Evolutionary conservation across 257 asterid species (phyloP).

Genomic region (Cordia subcordata): DNA sequence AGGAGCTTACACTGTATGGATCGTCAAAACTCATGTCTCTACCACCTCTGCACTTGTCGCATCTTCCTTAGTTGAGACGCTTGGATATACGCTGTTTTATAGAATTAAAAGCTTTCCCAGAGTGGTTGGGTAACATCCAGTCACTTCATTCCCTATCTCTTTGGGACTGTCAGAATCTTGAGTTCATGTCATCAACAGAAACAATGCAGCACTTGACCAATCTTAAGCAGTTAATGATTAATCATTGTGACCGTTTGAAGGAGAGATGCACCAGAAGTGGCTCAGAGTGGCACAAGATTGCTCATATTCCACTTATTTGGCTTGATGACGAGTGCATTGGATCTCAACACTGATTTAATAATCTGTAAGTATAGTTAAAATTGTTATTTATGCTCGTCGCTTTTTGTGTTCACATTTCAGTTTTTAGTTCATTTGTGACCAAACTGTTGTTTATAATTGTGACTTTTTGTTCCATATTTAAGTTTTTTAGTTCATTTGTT

Average conservation of each 20-base stretch:
- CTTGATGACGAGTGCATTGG: no score
- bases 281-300: constrained; percentile 15
- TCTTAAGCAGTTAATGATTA: neutral
- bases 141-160: neutral
- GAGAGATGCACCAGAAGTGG: constrained; percentile 8
- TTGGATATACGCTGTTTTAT: neutral
- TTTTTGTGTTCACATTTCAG: no score
- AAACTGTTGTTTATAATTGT: no score
- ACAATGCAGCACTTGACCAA: constrained; percentile 9
- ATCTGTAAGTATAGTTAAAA: neutral
- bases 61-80: constrained; percentile 1
- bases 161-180: neutral
- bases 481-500: neutral
- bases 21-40: constrained; percentile 14
- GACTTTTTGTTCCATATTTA: no score
- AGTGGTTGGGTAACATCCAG: constrained; percentile 21
- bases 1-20: neutral
- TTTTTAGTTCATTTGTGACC: no score
- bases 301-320: constrained; percentile 4
- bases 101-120: constrained; percentile 15
- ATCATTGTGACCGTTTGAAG: neutral
- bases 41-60: no score
- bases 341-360: no score
- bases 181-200: constrained; percentile 8
- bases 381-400: no score